Base-by-base conservation (phyloP, 1,284 basidiomycete genomes). In the Xerocomus alliaceus region DNA sequence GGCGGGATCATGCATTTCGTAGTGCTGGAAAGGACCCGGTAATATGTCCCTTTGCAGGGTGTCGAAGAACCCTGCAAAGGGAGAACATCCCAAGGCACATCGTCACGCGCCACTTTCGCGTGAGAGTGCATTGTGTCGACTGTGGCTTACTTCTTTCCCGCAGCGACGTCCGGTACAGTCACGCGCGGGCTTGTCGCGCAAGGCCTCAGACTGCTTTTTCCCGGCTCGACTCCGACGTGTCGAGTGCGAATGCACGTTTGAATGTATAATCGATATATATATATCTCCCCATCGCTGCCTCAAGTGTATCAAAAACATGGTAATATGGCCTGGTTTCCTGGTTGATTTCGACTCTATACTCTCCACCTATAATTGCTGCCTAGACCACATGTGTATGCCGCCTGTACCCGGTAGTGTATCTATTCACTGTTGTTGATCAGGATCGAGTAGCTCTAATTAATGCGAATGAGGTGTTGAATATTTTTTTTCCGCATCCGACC, bases 31-130 rank as follows among this genome's bases (percentile, higher is more conserved):
- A 64, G 62, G 56, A 61, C 4, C 1, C 0, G 11, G 31, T 42
- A 3, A 1, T 0, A 4, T 71, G 70, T 26, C 31, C 37, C 1
- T 71, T 70, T 63, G 9, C 0, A 0, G 61, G 48, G 3, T 74
- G 70, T 11, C 3, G 11, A 3, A 28, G 26, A 4, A 5, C 0
- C 3, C 2, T 71, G 10, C 63, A 71, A 42, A 29, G 54, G 4
- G 72, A 69, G 39, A 74, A 29, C n/a, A 28, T 71, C 7, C 56
- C 64, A 0, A 58, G 72, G 13, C 72, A 71, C n/a, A 62, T 71
- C 10, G 6, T 65, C 5, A 15, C 56, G 0, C 3, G 61, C 13
- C 70, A 71, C 37, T 39, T 74, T 13, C 46, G 35, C 8, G 54
- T 63, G 24, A 55, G 42, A 46, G 58, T 63, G 35, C 1, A 0